A percentile compares a stretch with the other conserved stretches of the same genome.
phyloP scores from a whole-genome alignment of 2,329 filamentous ascomycete species.

The Neurospora sp. region DNA sequence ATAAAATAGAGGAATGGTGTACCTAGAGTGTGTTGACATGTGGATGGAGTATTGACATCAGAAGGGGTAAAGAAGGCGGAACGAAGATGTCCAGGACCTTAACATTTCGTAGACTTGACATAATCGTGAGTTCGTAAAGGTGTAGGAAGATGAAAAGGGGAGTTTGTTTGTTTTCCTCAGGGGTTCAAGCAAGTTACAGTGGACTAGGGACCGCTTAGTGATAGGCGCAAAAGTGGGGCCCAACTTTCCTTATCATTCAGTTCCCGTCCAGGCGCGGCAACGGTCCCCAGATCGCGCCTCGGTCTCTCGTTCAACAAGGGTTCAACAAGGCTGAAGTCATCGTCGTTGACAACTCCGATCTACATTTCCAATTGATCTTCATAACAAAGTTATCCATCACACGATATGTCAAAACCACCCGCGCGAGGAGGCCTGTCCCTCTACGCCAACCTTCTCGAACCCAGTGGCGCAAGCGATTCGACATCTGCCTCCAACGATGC shows the following conservation, averaged over 20 bases:
- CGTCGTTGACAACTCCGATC: background rate
- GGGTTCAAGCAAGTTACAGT: background rate
- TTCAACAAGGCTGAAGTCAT: background rate
- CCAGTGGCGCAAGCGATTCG: constrained; percentile 30
- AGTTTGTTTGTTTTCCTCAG: background rate
- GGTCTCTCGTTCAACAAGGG: background rate
- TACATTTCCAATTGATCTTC: fast-evolving
- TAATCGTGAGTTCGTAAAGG: background rate
- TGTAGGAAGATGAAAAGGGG: background rate
- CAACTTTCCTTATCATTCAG: background rate
- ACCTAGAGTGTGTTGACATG: too few relatives aligned
- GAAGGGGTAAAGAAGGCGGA: background rate
- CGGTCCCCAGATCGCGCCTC: background rate
- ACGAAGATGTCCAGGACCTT: background rate
- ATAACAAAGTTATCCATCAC: background rate
- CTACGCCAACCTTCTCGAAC: constrained; percentile 75
- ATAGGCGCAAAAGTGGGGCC: background rate
- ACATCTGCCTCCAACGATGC: constrained; percentile 71
- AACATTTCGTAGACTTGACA: background rate
- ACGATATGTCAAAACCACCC: constrained; percentile 10
- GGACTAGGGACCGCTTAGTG: background rate
- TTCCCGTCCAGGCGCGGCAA: background rate
- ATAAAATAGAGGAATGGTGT: too few relatives aligned
- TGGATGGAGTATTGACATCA: too few relatives aligned
- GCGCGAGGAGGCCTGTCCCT: constrained; percentile 51